phyloP scores from a whole-genome alignment of 768 basidiomycete species.

The Lentinula lateritia region DNA sequence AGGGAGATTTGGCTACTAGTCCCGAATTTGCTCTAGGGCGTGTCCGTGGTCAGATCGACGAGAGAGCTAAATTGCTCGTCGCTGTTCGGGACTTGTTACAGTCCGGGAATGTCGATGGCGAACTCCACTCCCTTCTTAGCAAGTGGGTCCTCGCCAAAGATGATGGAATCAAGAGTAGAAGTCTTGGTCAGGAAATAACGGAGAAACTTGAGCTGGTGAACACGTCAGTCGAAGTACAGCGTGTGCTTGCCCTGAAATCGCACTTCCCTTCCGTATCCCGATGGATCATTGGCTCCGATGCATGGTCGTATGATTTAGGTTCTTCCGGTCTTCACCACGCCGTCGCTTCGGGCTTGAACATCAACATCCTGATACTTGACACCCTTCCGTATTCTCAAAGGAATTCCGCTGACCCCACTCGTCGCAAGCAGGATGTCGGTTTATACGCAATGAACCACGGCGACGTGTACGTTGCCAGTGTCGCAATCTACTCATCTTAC shows the following conservation, averaged over 20 bases:
- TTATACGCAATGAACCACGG: constrained; percentile 99
- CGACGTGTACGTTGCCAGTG: constrained; percentile 91
- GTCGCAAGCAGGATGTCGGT: constrained; percentile 93
- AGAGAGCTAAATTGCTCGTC: constrained; percentile 60
- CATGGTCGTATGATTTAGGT: constrained; percentile 97
- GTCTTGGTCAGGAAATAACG: constrained; percentile 54
- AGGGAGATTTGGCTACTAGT: constrained; percentile 76
- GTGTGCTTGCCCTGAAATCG: constrained; percentile 52
- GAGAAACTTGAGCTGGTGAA: constrained; percentile 38
- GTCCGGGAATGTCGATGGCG: constrained; percentile 37
- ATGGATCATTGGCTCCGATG: constrained; percentile 98
- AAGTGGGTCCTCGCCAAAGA: constrained; percentile 80
- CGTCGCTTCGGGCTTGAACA: constrained; percentile 83
- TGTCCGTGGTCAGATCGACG: constrained; percentile 75
- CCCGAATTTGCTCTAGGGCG: constrained; percentile 95
- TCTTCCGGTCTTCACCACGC: constrained; percentile 93
- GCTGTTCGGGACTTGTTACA: constrained; percentile 65
- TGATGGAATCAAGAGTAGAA: constrained; percentile 55
- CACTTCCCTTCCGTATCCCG: constrained; percentile 68
- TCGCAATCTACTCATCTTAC: constrained; percentile 95
- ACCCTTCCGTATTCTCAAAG: constrained; percentile 84
- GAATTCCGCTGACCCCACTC: constrained; percentile 58
- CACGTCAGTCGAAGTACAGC: constrained; percentile 40
- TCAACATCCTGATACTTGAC: constrained; percentile 96
- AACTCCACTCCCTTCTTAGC: constrained; percentile 67